Conservation (phyloP, 1,284 basidiomycete species). For the Ceratobasidium sp. region DNA sequence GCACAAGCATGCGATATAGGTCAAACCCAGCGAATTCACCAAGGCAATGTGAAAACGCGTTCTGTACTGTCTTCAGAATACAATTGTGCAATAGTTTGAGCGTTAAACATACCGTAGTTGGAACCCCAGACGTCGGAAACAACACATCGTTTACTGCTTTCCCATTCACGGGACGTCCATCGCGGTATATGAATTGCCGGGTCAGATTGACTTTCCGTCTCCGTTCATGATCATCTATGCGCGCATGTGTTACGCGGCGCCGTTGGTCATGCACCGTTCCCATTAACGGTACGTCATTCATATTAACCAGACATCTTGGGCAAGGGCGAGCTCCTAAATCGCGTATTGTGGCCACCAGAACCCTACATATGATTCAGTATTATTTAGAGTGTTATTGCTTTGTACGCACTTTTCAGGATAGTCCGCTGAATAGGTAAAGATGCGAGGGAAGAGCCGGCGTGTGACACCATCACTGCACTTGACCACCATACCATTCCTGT, state of each 20-base stretch:
- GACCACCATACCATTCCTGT: constrained; percentile 55
- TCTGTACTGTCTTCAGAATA: no score
- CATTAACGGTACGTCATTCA: not conserved
- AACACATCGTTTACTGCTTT: no score
- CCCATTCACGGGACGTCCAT: no score
- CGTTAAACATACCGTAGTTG: no score
- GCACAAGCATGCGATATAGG: constrained; percentile 40
- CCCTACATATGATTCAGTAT: not conserved
- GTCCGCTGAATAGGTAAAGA: constrained; percentile 60
- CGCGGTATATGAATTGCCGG: no score
- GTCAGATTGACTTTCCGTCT: no score
- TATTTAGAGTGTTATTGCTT: no score
- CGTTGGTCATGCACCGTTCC: not conserved
- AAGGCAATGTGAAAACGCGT: constrained; percentile 48
- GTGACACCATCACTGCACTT: constrained; percentile 56
- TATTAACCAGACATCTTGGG: no score
- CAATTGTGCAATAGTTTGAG: no score
- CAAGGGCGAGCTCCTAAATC: not conserved
- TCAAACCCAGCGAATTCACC: constrained; percentile 36
- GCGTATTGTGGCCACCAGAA: not conserved
- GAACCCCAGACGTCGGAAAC: no score
- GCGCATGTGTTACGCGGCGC: no score
- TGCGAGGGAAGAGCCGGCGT: constrained; percentile 55
- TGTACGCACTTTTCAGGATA: constrained; percentile 59
- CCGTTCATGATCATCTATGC: no score